Conservation (phyloP, 2,329 filamentous ascomycete genomes). For the Aspergillus unguis region DNA sequence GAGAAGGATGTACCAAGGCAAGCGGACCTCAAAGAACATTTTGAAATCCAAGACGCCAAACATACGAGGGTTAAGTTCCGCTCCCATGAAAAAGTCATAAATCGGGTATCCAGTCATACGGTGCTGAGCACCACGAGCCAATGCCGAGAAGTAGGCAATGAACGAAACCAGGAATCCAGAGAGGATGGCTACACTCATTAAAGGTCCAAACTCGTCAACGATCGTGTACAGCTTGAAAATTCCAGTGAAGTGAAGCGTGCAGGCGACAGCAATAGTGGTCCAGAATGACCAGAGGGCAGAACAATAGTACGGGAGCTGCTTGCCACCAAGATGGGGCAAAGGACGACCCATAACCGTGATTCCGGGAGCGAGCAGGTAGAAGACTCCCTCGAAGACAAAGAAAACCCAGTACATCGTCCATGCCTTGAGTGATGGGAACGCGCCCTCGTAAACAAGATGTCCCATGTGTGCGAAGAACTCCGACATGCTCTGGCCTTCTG, state of each 20-base stretch:
- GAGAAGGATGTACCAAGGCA: slow-evolving; percentile 89
- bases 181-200: slow-evolving; percentile 89
- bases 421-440: slow-evolving; percentile 75
- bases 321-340: slow-evolving; percentile 73
- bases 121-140: slow-evolving; percentile 76
- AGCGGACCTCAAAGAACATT: slow-evolving; percentile 92
- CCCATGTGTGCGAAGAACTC: slow-evolving; percentile 72
- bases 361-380: slow-evolving; percentile 83
- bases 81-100: slow-evolving; percentile 90
- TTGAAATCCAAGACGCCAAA: slow-evolving; percentile 84
- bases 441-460: slow-evolving; percentile 73
- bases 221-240: slow-evolving; percentile 86
- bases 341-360: slow-evolving; percentile 86
- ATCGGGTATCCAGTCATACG: slow-evolving; percentile 82
- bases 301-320: slow-evolving; percentile 92
- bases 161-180: slow-evolving; percentile 82
- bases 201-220: slow-evolving; percentile 89
- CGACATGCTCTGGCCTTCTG: slow-evolving; percentile 60
- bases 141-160: slow-evolving; percentile 80
- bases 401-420: slow-evolving; percentile 96
- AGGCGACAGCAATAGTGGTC: slow-evolving; percentile 69
- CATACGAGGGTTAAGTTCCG: slow-evolving; percentile 81
- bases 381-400: slow-evolving; percentile 76
- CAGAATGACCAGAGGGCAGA: slow-evolving; percentile 86
- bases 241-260: slow-evolving; percentile 74